Base-by-base conservation (phyloP, 345 rosid genomes). In the Dipteronia dyeriana region DNA sequence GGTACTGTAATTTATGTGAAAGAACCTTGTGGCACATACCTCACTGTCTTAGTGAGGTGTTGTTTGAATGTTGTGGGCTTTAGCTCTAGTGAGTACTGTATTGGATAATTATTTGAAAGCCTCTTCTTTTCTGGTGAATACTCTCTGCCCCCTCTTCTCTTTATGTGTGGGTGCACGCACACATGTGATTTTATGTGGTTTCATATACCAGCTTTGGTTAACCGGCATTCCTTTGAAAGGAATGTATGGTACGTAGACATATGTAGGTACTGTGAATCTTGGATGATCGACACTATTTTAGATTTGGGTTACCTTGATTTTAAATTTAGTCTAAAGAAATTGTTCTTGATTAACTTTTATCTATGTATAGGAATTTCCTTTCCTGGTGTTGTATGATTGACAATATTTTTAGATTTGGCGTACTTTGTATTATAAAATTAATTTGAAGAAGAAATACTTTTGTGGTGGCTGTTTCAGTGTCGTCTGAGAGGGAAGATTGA, bases 401-500 rank as follows among this genome's bases (percentile, higher is more conserved):
- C 45, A 41, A 0, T 41, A 41, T 41, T 8, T 39, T 41, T 41
- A 31, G 38, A 31, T 31, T 73, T 56, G 61, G 6, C 7, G 23
- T 56, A 56, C 19, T 9, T 1, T 56, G 23, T 2, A 17, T 56
- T 56, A 56, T 56, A 31, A 17, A 56, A n/a, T 16, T n/a, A 56
- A 7, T 59, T 45, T 45, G 10, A 22, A 8, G 6, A 9, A 59
- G 62, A 59, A 59, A 59, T n/a, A 29, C 31, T 61, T 60, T 41
- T 60, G 9, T 70, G 38, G 53, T 68, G 64, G 68, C 68, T 75
- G 76, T 82, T 81, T 70, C 94, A 96, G 98, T 83, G 94, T 72
- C 98, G 99, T 67, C 84, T 96, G 34, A 86, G 99, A 79, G 99
- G 99, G 57, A 94, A 92, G 91, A 90, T 96, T 62, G 99, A 96